Conservation (phyloP, 306 rosid species). For the Prunus campanulata region DNA sequence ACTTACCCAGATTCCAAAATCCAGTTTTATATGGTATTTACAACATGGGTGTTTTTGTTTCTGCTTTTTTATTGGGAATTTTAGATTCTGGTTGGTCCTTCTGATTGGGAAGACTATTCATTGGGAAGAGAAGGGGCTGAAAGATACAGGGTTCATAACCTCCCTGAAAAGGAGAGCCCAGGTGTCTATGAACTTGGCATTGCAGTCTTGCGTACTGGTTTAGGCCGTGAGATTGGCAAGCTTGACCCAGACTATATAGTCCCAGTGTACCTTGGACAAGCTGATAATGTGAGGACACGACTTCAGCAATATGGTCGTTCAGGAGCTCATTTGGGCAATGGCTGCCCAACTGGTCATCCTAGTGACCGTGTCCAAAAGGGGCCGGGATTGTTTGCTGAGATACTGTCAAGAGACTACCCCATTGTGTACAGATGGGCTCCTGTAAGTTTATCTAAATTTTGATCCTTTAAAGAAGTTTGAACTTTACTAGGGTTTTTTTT, state of each 20-base stretch:
- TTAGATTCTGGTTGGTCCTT: slow-evolving; percentile 77
- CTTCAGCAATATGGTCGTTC: slow-evolving; percentile 69
- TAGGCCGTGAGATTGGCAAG: slow-evolving; percentile 54
- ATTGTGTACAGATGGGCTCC: slow-evolving; percentile 83
- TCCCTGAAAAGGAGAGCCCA: slow-evolving; percentile 47
- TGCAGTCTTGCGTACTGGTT: slow-evolving; percentile 28
- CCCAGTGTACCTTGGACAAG: slow-evolving; percentile 71
- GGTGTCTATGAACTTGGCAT: slow-evolving; percentile 86
- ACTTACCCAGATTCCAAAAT: not conserved
- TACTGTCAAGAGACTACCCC: slow-evolving; percentile 55
- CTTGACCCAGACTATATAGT: slow-evolving; percentile 39
- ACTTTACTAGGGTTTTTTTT: not conserved
- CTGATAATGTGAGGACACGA: slow-evolving; percentile 66
- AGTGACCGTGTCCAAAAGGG: slow-evolving; percentile 31
- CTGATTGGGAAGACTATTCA: slow-evolving; percentile 74
- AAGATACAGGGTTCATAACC: slow-evolving; percentile 68
- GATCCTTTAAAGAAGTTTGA: not conserved
- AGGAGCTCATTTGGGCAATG: slow-evolving; percentile 68
- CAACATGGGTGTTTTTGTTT: not conserved
- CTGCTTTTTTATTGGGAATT: slow-evolving; percentile 1
- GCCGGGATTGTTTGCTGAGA: slow-evolving; percentile 54
- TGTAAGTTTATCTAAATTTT: slow-evolving; percentile 45
- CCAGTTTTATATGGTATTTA: not conserved
- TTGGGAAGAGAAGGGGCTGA: slow-evolving; percentile 68
- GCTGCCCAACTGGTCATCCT: slow-evolving; percentile 1